phyloP scores from a whole-genome alignment of 2,329 filamentous ascomycete species.

The Penicillium sp. region DNA sequence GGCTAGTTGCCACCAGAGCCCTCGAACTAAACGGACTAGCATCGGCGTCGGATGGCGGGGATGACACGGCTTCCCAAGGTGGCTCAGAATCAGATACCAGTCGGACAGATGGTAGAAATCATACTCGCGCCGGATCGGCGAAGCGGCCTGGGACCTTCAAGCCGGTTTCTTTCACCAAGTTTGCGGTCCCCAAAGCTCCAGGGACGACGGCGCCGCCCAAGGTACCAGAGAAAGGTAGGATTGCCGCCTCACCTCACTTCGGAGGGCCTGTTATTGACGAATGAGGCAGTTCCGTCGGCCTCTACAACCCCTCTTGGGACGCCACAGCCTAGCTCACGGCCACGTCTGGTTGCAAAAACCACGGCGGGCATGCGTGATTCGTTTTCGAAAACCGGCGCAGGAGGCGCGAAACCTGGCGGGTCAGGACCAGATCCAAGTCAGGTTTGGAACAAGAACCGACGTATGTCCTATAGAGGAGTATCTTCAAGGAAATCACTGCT shows the following conservation, averaged over 20 bases:
- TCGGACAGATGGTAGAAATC: conserved; percentile 50
- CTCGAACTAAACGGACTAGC: conserved; percentile 42
- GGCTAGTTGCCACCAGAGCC: conserved; percentile 35
- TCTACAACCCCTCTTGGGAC: conserved; percentile 40
- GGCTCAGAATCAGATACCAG: conserved; percentile 64
- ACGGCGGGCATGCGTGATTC: conserved; percentile 53
- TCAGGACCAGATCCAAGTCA: conserved; percentile 63
- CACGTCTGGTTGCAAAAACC: conserved; percentile 62
- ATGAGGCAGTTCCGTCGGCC: conserved; percentile 32
- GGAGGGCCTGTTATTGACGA: neutral
- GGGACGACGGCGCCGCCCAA: conserved; percentile 52
- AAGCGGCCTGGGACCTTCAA: conserved; percentile 64
- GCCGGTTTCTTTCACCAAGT: conserved; percentile 65
- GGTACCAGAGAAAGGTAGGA: conserved; percentile 56
- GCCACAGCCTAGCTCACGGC: conserved; percentile 50
- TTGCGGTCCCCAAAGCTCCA: conserved; percentile 61
- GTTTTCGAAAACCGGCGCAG: conserved; percentile 49
- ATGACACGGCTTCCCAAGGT: conserved; percentile 44
- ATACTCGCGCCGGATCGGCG: conserved; percentile 49
- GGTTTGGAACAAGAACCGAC: conserved; percentile 68
- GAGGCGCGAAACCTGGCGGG: conserved; percentile 45
- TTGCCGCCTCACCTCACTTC: conserved; percentile 11
- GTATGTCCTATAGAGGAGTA: conserved; percentile 39
- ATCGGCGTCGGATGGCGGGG: conserved; percentile 37
- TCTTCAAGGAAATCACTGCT: conserved; percentile 12